These are phyloP conservation scores for Cercophora sp. DNA, from an alignment of 495 filamentous ascomycete species.

Conservation along the genomic window DNA sequence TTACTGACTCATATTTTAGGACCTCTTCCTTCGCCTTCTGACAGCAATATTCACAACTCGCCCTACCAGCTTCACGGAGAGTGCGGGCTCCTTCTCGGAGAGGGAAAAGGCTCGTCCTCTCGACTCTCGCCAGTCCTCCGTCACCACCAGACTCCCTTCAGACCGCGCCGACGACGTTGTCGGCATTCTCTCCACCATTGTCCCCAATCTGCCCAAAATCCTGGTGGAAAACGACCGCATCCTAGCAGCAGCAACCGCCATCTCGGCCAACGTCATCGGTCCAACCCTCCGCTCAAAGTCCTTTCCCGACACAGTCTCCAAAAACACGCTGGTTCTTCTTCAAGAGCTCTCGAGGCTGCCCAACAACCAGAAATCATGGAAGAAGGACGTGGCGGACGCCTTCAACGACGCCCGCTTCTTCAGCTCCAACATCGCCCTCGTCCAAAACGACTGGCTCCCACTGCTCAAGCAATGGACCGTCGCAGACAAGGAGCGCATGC, in stretches of 20 bases:
- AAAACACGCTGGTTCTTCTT: slow-evolving; percentile 64
- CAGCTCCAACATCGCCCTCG: slow-evolving; percentile 55
- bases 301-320: slow-evolving; percentile 83
- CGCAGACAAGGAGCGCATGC: slow-evolving; percentile 81
- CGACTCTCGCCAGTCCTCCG: slow-evolving; percentile 20
- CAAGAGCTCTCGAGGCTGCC: slow-evolving; percentile 72
- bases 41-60: slow-evolving; percentile 88
- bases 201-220: slow-evolving; percentile 80
- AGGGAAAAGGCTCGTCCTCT: slow-evolving; percentile 23
- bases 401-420: slow-evolving; percentile 91
- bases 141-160: slow-evolving; percentile 26
- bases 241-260: slow-evolving; percentile 66
- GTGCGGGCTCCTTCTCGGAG: slow-evolving; percentile 25
- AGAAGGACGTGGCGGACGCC: slow-evolving; percentile 84
- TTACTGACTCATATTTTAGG: slow-evolving; percentile 50
- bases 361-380: slow-evolving; percentile 84
- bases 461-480: slow-evolving; percentile 78
- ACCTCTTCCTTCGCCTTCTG: slow-evolving; percentile 80
- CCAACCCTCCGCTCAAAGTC: slow-evolving; percentile 79
- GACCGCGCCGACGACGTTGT: slow-evolving; percentile 67
- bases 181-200: slow-evolving; percentile 69
- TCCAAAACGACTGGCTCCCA: slow-evolving; percentile 73
- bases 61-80: slow-evolving; percentile 59
- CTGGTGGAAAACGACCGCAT: slow-evolving; percentile 83
- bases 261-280: slow-evolving; percentile 78